These are phyloP conservation scores for Wickerhamiella parazyma DNA, from an alignment of 805 yeast species.

Conservation along the genomic window DNA sequence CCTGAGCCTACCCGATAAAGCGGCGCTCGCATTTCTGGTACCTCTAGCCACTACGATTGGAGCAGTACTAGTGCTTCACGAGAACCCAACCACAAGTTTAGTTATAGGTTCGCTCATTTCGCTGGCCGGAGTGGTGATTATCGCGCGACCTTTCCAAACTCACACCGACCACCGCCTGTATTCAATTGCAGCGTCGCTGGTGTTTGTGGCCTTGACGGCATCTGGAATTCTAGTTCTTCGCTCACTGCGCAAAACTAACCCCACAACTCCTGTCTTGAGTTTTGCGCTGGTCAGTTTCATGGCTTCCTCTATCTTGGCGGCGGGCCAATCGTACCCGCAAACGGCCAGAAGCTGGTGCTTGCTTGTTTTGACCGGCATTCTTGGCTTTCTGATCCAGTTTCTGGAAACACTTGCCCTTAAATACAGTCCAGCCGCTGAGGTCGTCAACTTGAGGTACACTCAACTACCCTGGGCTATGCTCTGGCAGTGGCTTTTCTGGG, in stretches of 20 bases:
- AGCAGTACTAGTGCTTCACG: slow-evolving; percentile 56
- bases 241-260: slow-evolving; percentile 33
- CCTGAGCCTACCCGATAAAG: slow-evolving; percentile 66
- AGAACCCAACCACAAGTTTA: slow-evolving; percentile 51
- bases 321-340: slow-evolving; percentile 27
- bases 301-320: slow-evolving; percentile 30
- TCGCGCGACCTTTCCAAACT: slow-evolving; percentile 54
- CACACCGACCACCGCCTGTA: background rate
- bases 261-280: slow-evolving; percentile 63
- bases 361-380: slow-evolving; percentile 47
- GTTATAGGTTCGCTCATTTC: slow-evolving; percentile 57
- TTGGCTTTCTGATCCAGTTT: slow-evolving; percentile 77
- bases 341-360: slow-evolving; percentile 38
- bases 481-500: slow-evolving; percentile 62
- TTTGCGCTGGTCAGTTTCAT: slow-evolving; percentile 51
- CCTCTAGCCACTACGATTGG: slow-evolving; percentile 66
- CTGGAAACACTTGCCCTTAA: slow-evolving; percentile 71
- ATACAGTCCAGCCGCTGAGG: slow-evolving; percentile 62
- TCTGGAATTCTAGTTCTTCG: background rate
- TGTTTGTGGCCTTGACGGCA: background rate
- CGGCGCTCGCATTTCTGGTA: slow-evolving; percentile 63
- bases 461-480: slow-evolving; percentile 65
- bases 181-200: background rate
- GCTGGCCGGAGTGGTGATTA: slow-evolving; percentile 58
- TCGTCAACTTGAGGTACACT: slow-evolving; percentile 61